Conservation (phyloP, 768 basidiomycete genomes). For the Kwoniella sp. region DNA sequence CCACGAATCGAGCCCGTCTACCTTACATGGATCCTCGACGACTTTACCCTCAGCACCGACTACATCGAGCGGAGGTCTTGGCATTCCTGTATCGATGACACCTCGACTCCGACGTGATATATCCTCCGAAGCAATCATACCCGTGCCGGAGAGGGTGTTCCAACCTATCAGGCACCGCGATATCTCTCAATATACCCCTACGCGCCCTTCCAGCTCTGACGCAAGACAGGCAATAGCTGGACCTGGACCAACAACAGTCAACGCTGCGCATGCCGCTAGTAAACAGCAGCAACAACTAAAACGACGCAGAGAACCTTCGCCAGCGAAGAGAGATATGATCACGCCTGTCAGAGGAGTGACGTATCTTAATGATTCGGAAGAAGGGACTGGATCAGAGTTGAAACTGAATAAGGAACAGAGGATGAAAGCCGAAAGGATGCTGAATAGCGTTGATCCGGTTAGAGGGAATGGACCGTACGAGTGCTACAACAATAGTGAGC, state of each 20-base stretch:
- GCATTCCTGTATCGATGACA: constrained; percentile 11
- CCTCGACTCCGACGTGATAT: constrained; percentile 3
- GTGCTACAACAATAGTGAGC: constrained; percentile 33
- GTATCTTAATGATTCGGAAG: constrained; percentile 23
- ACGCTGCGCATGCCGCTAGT: background rate
- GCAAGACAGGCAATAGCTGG: constrained; percentile 2
- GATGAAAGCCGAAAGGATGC: constrained; percentile 28
- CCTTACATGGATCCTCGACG: background rate
- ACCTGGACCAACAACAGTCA: constrained; percentile 4
- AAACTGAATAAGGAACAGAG: constrained; percentile 29
- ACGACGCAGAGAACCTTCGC: background rate
- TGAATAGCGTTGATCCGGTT: constrained; percentile 29
- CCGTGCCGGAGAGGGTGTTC: constrained; percentile 7
- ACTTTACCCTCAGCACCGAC: background rate
- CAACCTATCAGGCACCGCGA: constrained; percentile 15
- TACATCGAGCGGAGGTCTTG: background rate
- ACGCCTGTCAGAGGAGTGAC: constrained; percentile 19
- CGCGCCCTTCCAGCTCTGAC: background rate
- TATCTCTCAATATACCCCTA: constrained; percentile 2
- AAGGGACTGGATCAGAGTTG: constrained; percentile 27
- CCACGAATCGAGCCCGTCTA: background rate
- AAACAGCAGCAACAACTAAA: background rate
- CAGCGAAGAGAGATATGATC: constrained; percentile 2
- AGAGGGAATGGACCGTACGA: constrained; percentile 31
- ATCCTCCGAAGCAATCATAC: constrained; percentile 9